Conservation (phyloP, 2,329 filamentous ascomycete species). For the Ceratocystis cubensis region DNA sequence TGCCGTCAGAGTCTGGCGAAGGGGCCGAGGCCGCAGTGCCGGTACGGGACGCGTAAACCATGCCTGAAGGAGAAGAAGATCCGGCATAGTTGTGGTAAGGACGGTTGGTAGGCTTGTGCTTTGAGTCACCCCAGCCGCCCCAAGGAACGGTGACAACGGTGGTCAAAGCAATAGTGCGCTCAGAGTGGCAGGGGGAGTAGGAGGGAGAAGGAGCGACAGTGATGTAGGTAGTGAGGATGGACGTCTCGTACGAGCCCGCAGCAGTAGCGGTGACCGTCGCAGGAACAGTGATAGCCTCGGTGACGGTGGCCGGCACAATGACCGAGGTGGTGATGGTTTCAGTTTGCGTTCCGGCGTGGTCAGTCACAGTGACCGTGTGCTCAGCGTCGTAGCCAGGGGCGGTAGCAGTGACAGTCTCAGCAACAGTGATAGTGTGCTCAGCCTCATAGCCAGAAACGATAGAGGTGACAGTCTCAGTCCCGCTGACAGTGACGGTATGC, state of each 20-base stretch:
- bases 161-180: constrained; percentile 18
- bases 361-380: constrained; percentile 14
- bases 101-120: constrained; percentile 11
- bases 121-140: constrained; percentile 1
- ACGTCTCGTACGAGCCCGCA: constrained; percentile 14
- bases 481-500: constrained; percentile 25
- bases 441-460: constrained; percentile 29
- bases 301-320: constrained; percentile 18
- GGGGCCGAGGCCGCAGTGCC: not conserved
- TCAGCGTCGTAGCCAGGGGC: constrained; percentile 28
- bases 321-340: constrained; percentile 17
- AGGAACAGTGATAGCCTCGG: constrained; percentile 15
- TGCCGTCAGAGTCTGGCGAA: not conserved
- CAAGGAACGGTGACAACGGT: constrained; percentile 19
- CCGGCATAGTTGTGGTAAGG: not conserved
- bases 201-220: constrained; percentile 16
- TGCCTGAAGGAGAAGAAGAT: not conserved
- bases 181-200: constrained; percentile 10
- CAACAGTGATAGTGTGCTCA: constrained; percentile 30
- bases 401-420: constrained; percentile 28
- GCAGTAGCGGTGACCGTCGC: constrained; percentile 19
- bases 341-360: constrained; percentile 4
- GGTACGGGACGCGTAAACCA: not conserved
- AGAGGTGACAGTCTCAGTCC: constrained; percentile 31
- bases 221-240: constrained; percentile 18